Conservation (phyloP, 108 stramenopile genomes). For the Chaetoceros muelleri region DNA sequence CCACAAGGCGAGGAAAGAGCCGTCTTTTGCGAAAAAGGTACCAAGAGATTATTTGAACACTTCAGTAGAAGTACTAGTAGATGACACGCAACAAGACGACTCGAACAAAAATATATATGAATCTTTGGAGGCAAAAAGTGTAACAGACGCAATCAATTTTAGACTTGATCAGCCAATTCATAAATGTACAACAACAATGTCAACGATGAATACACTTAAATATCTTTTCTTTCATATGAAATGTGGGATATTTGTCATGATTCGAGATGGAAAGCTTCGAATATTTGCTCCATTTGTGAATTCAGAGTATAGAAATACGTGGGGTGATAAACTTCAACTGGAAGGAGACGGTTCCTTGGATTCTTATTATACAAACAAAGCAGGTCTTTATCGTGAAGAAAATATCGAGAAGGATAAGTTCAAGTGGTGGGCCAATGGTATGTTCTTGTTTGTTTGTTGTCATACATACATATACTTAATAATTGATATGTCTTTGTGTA, state of each 20-base stretch:
- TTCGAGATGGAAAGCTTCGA: slow-evolving; percentile 74
- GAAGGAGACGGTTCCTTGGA: slow-evolving; percentile 79
- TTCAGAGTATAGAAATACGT: slow-evolving; percentile 82
- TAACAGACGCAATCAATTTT: slow-evolving; percentile 51
- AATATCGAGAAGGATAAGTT: slow-evolving; percentile 76
- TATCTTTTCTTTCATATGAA: slow-evolving; percentile 99
- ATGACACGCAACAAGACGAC: neutral
- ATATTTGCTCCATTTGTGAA: slow-evolving; percentile 94
- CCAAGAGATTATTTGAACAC: slow-evolving; percentile 41
- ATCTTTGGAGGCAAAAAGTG: slow-evolving; percentile 32
- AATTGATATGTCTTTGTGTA: too few relatives aligned
- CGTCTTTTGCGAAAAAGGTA: slow-evolving; percentile 34
- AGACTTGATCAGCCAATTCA: slow-evolving; percentile 80
- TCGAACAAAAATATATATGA: slow-evolving; percentile 53
- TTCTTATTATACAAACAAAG: slow-evolving; percentile 80
- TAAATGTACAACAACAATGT: slow-evolving; percentile 58
- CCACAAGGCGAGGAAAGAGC: slow-evolving; percentile 65
- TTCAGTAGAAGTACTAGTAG: neutral
- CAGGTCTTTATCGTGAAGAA: slow-evolving; percentile 79
- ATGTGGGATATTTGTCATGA: slow-evolving; percentile 97
- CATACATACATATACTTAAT: too few relatives aligned
- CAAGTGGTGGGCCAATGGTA: slow-evolving; percentile 99
- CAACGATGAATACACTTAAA: slow-evolving; percentile 76
- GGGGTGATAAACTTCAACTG: slow-evolving; percentile 61
- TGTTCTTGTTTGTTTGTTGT: too few relatives aligned